Percentiles rank a stretch among this genome's conserved stretches.
phyloP scores from a whole-genome alignment of 2,329 filamentous ascomycete species.

The Beauveria scarabaeidicola region DNA sequence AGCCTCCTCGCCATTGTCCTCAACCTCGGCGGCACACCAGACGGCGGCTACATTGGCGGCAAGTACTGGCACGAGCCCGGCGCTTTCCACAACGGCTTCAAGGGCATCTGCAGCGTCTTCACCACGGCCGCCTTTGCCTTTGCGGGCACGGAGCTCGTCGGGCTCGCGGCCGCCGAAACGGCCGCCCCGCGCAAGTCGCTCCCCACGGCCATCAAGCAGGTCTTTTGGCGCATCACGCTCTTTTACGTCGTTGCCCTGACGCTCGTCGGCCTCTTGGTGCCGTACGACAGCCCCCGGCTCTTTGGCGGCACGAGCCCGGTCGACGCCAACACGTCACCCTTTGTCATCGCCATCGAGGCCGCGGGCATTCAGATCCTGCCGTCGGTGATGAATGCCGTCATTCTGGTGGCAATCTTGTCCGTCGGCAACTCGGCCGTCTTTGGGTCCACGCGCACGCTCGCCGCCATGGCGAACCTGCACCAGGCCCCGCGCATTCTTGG shows the following conservation, averaged over 20 bases:
- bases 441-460: conserved; percentile 72
- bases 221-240: conserved; percentile 77
- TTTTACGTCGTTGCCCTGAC: conserved; percentile 75
- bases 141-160: conserved; percentile 59
- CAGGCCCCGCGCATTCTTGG: conserved; percentile 63
- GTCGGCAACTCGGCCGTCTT: conserved; percentile 81
- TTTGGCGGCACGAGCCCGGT: conserved; percentile 20
- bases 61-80: conserved; percentile 65
- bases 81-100: conserved; percentile 67
- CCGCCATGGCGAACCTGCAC: conserved; percentile 71
- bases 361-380: conserved; percentile 67
- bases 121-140: conserved; percentile 63
- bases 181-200: conserved; percentile 63
- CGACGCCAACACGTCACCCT: conserved; percentile 62
- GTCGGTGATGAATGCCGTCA: conserved; percentile 78
- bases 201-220: conserved; percentile 72
- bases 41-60: conserved; percentile 63
- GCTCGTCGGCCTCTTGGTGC: conserved; percentile 67
- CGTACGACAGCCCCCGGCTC: conserved; percentile 40
- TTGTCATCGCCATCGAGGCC: conserved; percentile 75
- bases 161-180: conserved; percentile 61
- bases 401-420: conserved; percentile 75
- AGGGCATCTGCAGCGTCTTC: conserved; percentile 62
- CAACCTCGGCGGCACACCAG: conserved; percentile 62
- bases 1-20: conserved; percentile 71